A percentile compares a stretch with the other conserved stretches of the same genome.
phyloP scores from a whole-genome alignment of 2,329 filamentous ascomycete species.

The Paracorniculantispora psalliotae region DNA sequence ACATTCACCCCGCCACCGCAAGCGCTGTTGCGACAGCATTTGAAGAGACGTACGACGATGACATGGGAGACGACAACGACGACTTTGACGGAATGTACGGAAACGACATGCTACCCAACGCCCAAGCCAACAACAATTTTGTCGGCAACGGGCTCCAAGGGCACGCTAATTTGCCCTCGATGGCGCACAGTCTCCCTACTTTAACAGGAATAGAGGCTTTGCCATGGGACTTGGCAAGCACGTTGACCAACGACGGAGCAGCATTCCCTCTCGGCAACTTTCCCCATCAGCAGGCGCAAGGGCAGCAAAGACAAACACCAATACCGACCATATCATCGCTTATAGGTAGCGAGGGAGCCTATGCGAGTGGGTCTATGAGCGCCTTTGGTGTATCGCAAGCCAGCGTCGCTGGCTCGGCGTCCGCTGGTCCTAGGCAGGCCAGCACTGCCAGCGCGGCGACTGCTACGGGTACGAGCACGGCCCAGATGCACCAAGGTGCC shows the following conservation, averaged over 20 bases:
- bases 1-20: slow-evolving; percentile 14
- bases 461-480: slow-evolving; percentile 31
- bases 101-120: slow-evolving; percentile 34
- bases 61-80: slow-evolving; percentile 41
- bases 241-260: background rate
- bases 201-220: background rate
- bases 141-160: background rate
- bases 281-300: slow-evolving; percentile 4
- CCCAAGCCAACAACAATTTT: slow-evolving; percentile 8
- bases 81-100: slow-evolving; percentile 37
- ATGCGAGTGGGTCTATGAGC: slow-evolving; percentile 16
- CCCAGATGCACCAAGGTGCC: slow-evolving; percentile 27
- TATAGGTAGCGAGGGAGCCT: slow-evolving; percentile 25
- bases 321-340: slow-evolving; percentile 22
- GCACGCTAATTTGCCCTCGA: background rate
- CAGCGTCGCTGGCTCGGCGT: slow-evolving; percentile 26
- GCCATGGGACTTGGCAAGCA: background rate
- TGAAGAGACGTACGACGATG: slow-evolving; percentile 37
- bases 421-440: slow-evolving; percentile 19
- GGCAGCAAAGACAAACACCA: slow-evolving; percentile 19
- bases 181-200: slow-evolving; percentile 10
- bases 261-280: background rate
- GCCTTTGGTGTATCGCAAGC: slow-evolving; percentile 23
- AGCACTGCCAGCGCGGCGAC: slow-evolving; percentile 22
- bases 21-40: slow-evolving; percentile 20